These are phyloP conservation scores for Fonsecaea pedrosoi DNA, from an alignment of 2,329 filamentous ascomycete genomes.

Conservation along the genomic window DNA sequence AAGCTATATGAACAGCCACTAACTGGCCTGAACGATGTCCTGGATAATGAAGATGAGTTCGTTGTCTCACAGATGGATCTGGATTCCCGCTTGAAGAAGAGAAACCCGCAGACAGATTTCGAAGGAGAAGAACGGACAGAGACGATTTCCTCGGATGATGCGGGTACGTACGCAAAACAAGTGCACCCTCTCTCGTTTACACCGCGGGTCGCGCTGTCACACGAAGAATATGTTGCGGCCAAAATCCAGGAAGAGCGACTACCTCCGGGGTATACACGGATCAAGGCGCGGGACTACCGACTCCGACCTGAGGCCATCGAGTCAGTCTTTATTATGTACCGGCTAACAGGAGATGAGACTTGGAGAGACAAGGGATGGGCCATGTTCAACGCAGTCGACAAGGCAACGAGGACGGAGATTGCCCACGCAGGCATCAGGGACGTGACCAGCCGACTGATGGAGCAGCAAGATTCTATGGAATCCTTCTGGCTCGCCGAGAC, in stretches of 20 bases:
- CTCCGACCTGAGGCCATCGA: conserved; percentile 76
- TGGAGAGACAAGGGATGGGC: conserved; percentile 75
- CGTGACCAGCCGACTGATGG: conserved; percentile 60
- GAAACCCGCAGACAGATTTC: conserved; percentile 35
- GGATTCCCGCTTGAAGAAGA: conserved; percentile 36
- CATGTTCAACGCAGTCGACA: conserved; percentile 72
- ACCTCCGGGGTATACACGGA: conserved; percentile 51
- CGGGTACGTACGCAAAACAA: conserved; percentile 5
- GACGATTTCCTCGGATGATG: conserved; percentile 9
- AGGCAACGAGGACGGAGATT: conserved; percentile 65
- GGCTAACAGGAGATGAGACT: conserved; percentile 69
- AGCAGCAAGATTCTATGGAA: conserved; percentile 69
- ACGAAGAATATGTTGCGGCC: conserved; percentile 49
- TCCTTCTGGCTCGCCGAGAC: conserved; percentile 71
- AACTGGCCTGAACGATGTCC: not conserved
- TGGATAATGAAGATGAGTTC: conserved; percentile 3
- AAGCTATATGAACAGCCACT: conserved; percentile 30
- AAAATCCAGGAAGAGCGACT: conserved; percentile 53
- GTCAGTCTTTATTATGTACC: conserved; percentile 78
- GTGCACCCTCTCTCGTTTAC: conserved; percentile 27
- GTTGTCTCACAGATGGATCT: not conserved
- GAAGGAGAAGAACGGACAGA: conserved; percentile 40
- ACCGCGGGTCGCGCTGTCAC: conserved; percentile 44
- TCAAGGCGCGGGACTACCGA: conserved; percentile 49
- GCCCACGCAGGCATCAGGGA: conserved; percentile 72